Evolutionary conservation across 305 asterid species (phyloP), one percentile per base, ranked within the genome.

Genomic region (Salvia sclarea): DNA sequence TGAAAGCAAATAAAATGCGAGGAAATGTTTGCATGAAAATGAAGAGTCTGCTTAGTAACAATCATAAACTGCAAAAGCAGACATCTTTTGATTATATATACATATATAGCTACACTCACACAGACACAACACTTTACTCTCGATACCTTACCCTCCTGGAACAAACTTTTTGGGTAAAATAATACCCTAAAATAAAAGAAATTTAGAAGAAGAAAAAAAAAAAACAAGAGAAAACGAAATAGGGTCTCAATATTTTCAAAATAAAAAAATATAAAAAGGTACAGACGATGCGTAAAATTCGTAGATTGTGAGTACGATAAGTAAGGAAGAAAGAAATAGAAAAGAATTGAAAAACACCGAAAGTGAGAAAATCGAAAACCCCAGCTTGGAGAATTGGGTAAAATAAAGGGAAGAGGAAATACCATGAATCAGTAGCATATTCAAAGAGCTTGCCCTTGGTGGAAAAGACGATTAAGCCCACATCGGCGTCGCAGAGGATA

Each of bases 351-450:
- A 38, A 38, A 10, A 38, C 2, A 33, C 38, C n/a, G n/a, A 38
- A 38, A 38, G n/a, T 38, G n/a, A 8, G 2, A 37, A 13, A 38
- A 38, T 38, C 12, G 43, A 38, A 38, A 38, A 38, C 14, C 44
- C 2, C 43, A 37, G 12, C 8, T 5, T 8, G 9, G 9, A 9
- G 9, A 37, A 9, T 37, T 13, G 9, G 8, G 4, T 4, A 25
- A 25, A 8, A 37, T 8, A 37, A 2, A 8, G 13, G 9, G 5
- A 30, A n/a, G n/a, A n/a, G n/a, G n/a, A n/a, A n/a, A 2, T 76
- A 85, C 94, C 91, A 76, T 16, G 94, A 81, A 71, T 87, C 89
- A 5, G 91, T 72, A 1, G 94, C 81, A 55, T 85, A 87, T 67
- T 87, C 84, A 30, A 78, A 83, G 63, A 87, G 86, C 62, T 87